Percentiles rank a stretch among this genome's conserved stretches.
phyloP scores from a whole-genome alignment of 2,329 filamentous ascomycete genomes.

The Cadophora malorum region DNA sequence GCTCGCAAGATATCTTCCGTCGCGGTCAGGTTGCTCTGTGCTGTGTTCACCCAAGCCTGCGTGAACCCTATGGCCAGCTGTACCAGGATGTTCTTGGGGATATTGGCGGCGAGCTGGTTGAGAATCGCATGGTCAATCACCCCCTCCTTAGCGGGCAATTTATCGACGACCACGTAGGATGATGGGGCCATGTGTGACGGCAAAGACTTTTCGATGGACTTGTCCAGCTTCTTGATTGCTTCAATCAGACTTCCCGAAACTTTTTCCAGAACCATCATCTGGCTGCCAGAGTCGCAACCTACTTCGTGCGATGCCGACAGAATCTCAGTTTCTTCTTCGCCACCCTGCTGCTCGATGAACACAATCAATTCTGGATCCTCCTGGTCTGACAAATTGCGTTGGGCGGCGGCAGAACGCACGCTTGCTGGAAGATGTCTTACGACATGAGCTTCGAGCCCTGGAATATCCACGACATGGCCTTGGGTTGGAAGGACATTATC shows the following conservation, averaged over 20 bases:
- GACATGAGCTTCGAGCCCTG: conserved; percentile 50
- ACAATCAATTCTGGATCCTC: conserved; percentile 3
- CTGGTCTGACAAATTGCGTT: conserved; percentile 34
- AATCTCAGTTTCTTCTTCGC: conserved; percentile 1
- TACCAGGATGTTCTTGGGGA: neutral
- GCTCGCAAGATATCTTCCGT: conserved; percentile 47
- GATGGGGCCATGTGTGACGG: conserved; percentile 56
- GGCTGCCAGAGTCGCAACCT: neutral
- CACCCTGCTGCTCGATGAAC: conserved; percentile 11
- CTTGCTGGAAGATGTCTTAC: conserved; percentile 45
- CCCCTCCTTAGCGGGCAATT: conserved; percentile 43
- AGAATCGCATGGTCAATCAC: neutral
- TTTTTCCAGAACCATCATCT: conserved; percentile 1
- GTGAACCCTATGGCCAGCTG: conserved; percentile 36
- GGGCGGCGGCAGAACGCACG: conserved; percentile 41
- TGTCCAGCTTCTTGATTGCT: conserved; percentile 51
- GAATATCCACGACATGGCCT: conserved; percentile 49
- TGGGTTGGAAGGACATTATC: conserved; percentile 43
- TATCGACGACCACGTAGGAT: conserved; percentile 51
- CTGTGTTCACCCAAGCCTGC: conserved; percentile 46
- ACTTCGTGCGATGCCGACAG: conserved; percentile 9
- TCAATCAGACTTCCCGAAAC: conserved; percentile 44
- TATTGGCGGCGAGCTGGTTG: conserved; percentile 11
- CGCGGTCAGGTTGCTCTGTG: conserved; percentile 45
- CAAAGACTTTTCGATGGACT: conserved; percentile 51